Evolutionary conservation across 1,284 basidiomycete species (phyloP).

Genomic region (Cryptococcus sp.): DNA sequence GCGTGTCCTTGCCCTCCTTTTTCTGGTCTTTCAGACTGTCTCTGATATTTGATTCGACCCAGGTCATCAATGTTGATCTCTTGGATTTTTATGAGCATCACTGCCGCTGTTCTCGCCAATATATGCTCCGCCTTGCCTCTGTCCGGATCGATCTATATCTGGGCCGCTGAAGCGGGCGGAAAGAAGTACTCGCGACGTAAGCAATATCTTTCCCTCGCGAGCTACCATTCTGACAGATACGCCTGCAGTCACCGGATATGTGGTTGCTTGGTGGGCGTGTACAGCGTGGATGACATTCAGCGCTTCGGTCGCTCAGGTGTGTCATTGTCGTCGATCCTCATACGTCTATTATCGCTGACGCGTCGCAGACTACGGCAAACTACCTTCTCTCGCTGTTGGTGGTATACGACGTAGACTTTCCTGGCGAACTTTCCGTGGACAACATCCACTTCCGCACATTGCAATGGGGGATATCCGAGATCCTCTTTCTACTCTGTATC

Average conservation of each 20-base stretch:
- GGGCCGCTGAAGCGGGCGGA: conserved; percentile 85
- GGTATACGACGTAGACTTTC: conserved; percentile 76
- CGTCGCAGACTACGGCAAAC: conserved; percentile 72
- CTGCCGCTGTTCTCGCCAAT: conserved; percentile 78
- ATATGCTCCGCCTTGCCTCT: conserved; percentile 81
- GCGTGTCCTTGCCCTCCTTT: not conserved
- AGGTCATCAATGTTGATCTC: conserved; percentile 14
- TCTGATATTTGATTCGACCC: not conserved
- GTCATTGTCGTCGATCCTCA: not conserved
- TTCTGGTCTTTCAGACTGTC: not conserved
- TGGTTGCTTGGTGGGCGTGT: conserved; percentile 84
- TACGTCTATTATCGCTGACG: conserved; percentile 37
- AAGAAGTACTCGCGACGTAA: conserved; percentile 1
- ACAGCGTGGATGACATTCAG: conserved; percentile 89
- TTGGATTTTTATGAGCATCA: conserved; percentile 57
- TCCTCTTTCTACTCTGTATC: conserved; percentile 59
- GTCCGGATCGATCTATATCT: conserved; percentile 85
- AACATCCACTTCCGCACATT: conserved; percentile 80
- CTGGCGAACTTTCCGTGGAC: conserved; percentile 63
- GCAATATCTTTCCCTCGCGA: conserved; percentile 56
- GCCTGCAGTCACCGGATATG: conserved; percentile 62
- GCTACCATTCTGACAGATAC: not conserved
- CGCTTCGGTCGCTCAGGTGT: conserved; percentile 56
- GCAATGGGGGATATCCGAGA: conserved; percentile 60
- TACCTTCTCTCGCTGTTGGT: conserved; percentile 76